Evolutionary conservation across 345 rosid genomes (phyloP), one percentile per base, ranked within the genome.

Genomic region (Camelina hispida): DNA sequence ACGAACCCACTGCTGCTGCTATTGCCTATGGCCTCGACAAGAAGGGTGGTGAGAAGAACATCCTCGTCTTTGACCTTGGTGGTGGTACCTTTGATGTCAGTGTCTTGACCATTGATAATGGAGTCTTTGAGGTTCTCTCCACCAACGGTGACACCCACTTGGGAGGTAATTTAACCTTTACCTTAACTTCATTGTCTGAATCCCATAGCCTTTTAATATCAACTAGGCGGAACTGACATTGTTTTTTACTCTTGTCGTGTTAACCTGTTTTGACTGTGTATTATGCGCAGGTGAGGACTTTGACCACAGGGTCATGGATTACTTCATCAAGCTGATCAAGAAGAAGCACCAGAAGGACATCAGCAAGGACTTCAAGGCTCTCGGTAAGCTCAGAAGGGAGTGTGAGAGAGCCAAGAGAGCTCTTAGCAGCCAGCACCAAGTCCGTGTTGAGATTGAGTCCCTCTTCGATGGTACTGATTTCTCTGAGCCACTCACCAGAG

Each of bases 71-170:
- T 77, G 98, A 93, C 76, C 96, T 93, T 56, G 98, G 98, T 81
- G 98, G 98, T 76, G 97, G 98, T 28, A 94, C 98, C 22, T 94
- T 94, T 55, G 98, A 94, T 88, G 97, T 94, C 78, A 91, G 97
- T 78, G 81, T 94, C 85, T 82, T 94, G 91, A 90, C 95, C 53
- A 94, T 94, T 62, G 97, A 90, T 50, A 90, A 94, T 23, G 98
- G 98, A 68, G 98, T 94, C 38, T 94, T 94, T 53, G 98, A 94
- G 92, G 98, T 94, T 69, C 96, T 88, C 61, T 88, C 98, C 40
- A 94, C 97, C 12, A 94, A 91, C 69, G 98, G 98, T 46, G 98
- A 94, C 88, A 94, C 98, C 14, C 97, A 91, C 80, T 90, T 94
- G 86, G 98, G 98, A 88, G 98, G 98, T 93, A 80, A 82, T 28